Evolutionary conservation across 495 filamentous ascomycete genomes (phyloP), one percentile per base, ranked within the genome.

Genomic region (Lasiosphaeria hispida): DNA sequence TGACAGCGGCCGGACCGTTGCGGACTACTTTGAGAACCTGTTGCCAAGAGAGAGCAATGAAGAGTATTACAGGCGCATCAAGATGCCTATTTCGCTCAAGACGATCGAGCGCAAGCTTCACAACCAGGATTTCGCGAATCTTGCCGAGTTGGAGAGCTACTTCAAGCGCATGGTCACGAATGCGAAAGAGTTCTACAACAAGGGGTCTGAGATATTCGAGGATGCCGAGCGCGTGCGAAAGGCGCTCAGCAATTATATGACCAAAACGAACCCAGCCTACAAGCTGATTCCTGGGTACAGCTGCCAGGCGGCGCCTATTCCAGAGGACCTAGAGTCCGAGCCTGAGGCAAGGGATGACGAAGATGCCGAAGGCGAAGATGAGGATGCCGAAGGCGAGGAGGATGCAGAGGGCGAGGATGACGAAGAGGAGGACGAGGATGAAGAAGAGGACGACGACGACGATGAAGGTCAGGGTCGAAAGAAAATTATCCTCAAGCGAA

Each of bases 171-270:
- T 92, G 76, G 83, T 92, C 55, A 78, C 77, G 38, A 92, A 91
- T 66, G 87, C 88, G 6, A 91, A 91, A 64, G 79, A 84, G 18
- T 89, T 78, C 70, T 89, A 90, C 63, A 77, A 83, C 48, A 85
- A 82, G 64, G 76, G 73, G 17, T 86, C 86, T 2, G 72, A 83
- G 38, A 72, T 87, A 30, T 90, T 84, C 65, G 83, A 85, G 5
- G 88, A 92, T 67, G 87, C 88, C 1, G 88, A 92, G 63, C 82
- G 87, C 23, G 77, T 92, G 33, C 79, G 88, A 11, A 92, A 92
- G 68, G 80, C 85, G 17, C 75, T 88, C 14, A 89, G 83, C 67
- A 89, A 87, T 65, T 85, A 80, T 62, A 91, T 92, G 88, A 80
- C 80, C 44, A 85, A 85, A 64, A 77, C 82, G 61, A 92, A 92